Evolutionary conservation across 2,329 filamentous ascomycete genomes (phyloP).

Genomic region (Colletotrichum sp.): DNA sequence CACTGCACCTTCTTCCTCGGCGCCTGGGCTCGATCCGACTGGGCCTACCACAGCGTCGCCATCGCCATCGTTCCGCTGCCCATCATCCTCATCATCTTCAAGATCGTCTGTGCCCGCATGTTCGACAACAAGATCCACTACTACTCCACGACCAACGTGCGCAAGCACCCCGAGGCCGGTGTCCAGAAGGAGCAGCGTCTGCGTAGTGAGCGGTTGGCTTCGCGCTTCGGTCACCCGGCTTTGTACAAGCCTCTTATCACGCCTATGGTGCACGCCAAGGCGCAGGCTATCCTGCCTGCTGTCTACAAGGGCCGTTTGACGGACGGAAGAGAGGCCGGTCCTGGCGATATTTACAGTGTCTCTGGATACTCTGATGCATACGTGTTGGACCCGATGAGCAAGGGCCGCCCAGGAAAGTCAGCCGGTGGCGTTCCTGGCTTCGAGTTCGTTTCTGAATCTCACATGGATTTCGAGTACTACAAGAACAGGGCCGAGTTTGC

Average conservation of each 20-base stretch:
- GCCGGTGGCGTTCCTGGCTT: slow-evolving; percentile 69
- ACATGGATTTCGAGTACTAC: slow-evolving; percentile 90
- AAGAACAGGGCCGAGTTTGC: slow-evolving; percentile 90
- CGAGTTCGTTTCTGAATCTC: slow-evolving; percentile 85
- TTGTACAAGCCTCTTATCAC: slow-evolving; percentile 89
- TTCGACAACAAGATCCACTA: slow-evolving; percentile 86
- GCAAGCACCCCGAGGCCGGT: slow-evolving; percentile 48
- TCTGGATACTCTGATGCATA: slow-evolving; percentile 85
- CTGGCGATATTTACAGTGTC: slow-evolving; percentile 60
- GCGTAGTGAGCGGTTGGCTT: slow-evolving; percentile 73
- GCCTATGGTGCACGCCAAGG: slow-evolving; percentile 93
- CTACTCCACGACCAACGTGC: slow-evolving; percentile 71
- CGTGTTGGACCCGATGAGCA: slow-evolving; percentile 78
- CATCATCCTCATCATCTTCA: slow-evolving; percentile 82
- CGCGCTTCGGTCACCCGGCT: slow-evolving; percentile 88
- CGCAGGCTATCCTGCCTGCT: slow-evolving; percentile 83
- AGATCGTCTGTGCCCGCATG: slow-evolving; percentile 76
- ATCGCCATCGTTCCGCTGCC: slow-evolving; percentile 76
- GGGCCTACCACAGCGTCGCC: slow-evolving; percentile 59
- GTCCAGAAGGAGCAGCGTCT: slow-evolving; percentile 56
- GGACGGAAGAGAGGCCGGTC: slow-evolving; percentile 66
- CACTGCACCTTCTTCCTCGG: slow-evolving; percentile 81
- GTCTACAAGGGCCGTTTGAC: slow-evolving; percentile 83
- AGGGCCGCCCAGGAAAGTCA: slow-evolving; percentile 52
- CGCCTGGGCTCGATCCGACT: slow-evolving; percentile 72